Evolutionary conservation across 306 rosid species (phyloP).

Genomic region (Malus sieversii): DNA sequence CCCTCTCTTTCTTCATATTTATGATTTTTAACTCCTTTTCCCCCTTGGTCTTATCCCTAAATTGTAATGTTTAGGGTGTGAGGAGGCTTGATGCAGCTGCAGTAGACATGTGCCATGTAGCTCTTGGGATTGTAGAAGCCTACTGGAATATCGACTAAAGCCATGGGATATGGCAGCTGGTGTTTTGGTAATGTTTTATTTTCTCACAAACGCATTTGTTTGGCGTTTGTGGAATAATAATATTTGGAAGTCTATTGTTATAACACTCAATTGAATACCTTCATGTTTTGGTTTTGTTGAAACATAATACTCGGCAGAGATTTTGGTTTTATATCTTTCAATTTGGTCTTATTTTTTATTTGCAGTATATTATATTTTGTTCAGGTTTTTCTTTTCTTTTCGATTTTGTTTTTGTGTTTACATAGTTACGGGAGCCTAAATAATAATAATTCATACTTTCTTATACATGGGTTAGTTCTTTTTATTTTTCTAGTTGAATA

Average conservation of each 20-base stretch:
- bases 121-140: slow-evolving; percentile 89
- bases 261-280: no score
- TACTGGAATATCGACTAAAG: slow-evolving; percentile 96
- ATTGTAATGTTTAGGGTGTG: slow-evolving; percentile 58
- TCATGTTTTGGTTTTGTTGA: background rate
- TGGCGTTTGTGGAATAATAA: background rate
- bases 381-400: no score
- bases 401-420: no score
- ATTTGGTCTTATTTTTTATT: background rate
- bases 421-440: background rate
- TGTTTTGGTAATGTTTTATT: slow-evolving; percentile 56
- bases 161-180: slow-evolving; percentile 99
- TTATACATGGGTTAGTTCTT: no score
- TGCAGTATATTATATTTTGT: background rate
- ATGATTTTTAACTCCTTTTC: background rate
- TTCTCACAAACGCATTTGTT: slow-evolving; percentile 7
- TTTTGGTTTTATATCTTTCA: background rate
- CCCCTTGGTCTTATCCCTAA: background rate
- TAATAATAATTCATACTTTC: no score
- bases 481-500: background rate
- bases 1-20: background rate
- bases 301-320: no score
- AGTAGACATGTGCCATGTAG: slow-evolving; percentile 95
- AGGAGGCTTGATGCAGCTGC: slow-evolving; percentile 98
- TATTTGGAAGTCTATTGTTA: no score